Base-by-base conservation (phyloP, 2,329 filamentous ascomycete species). In the Pseudocercospora fuligena region DNA sequence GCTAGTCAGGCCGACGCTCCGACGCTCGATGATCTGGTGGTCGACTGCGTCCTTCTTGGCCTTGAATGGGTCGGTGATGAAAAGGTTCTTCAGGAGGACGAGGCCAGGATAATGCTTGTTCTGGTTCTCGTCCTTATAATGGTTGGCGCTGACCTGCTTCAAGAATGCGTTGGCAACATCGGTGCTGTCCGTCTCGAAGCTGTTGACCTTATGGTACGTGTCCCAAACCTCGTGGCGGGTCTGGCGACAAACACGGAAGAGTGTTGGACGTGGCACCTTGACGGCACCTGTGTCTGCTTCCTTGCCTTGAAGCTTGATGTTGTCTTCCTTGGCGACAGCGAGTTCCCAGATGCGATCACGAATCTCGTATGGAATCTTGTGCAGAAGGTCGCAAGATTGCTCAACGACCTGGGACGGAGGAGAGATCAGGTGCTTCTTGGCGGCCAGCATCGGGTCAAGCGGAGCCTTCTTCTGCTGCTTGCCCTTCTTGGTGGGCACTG, bases 201-300 rank as follows among this genome's bases (percentile, higher is more conserved):
- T 63, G 33, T 63, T 63, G 33, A n/a, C 27, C 21, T 56, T 31
- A 19, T 63, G 56, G 33, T 54, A 63, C 21, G 56, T 63, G 25
- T 43, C n/a, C 12, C 27, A 36, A 54, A 36, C 51, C 33, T 56
- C 60, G 12, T 11, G 9, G 11, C 51, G 49, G 9, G 46, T 63
- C 51, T 63, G 49, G 19, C 40, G 43, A 53, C 61, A 57, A 36
- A 43, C 33, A 23, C 27, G 31, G 40, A 63, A 43, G 53, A 59
- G 61, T 25, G 31, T 25, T 29, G 61, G 61, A 21, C 46, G 46
- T 3, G 46, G 46, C 19, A 49, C 4, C 23, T 49, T 49, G 5
- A 49, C 46, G 7, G n/a, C 46, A 23, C 46, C 46, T 9, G 46
- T 49, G 9, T 49, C 46, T 49, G 46, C 19, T 12, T 49, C 46